Conservation (phyloP, 805 yeast genomes). For the Candida jianshihensis region DNA sequence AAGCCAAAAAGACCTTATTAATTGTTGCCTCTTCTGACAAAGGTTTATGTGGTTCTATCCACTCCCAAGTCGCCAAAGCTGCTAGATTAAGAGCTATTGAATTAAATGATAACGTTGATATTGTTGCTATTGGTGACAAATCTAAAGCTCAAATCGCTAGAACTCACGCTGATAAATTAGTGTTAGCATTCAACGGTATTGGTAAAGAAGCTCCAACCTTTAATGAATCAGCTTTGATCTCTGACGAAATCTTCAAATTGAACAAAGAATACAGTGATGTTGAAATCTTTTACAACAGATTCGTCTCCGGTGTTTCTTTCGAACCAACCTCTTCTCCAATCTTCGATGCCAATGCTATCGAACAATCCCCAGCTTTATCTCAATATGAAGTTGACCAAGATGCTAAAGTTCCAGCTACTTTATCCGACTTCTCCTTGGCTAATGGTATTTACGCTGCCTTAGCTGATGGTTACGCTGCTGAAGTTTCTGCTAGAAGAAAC, state of each 20-base stretch:
- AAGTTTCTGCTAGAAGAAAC: conserved; percentile 96
- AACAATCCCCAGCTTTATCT: conserved; percentile 77
- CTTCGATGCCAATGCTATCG: conserved; percentile 65
- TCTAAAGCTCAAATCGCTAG: conserved; percentile 82
- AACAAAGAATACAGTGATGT: conserved; percentile 58
- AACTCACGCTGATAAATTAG: conserved; percentile 63
- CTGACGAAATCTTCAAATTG: conserved; percentile 71
- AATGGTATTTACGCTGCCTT: conserved; percentile 85
- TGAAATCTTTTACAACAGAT: conserved; percentile 82
- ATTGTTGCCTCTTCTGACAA: conserved; percentile 93
- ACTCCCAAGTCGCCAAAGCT: conserved; percentile 87
- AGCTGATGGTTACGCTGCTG: conserved; percentile 98
- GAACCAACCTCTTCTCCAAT: conserved; percentile 72
- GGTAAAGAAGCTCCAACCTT: conserved; percentile 98
- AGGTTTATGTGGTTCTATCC: conserved; percentile 98
- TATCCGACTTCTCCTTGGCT: conserved; percentile 84
- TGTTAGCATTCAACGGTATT: conserved; percentile 77
- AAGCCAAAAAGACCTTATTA: conserved; percentile 62
- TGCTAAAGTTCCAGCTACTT: conserved; percentile 59
- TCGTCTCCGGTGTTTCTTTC: conserved; percentile 81
- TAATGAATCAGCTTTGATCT: conserved; percentile 79
- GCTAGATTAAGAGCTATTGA: conserved; percentile 64
- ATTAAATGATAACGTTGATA: conserved; percentile 55
- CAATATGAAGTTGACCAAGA: conserved; percentile 75
- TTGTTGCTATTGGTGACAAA: conserved; percentile 93